A percentile compares a stretch with the other conserved stretches of the same genome.
Conservation (phyloP, 495 filamentous ascomycete genomes). For the Penicillium ochrochloron region DNA sequence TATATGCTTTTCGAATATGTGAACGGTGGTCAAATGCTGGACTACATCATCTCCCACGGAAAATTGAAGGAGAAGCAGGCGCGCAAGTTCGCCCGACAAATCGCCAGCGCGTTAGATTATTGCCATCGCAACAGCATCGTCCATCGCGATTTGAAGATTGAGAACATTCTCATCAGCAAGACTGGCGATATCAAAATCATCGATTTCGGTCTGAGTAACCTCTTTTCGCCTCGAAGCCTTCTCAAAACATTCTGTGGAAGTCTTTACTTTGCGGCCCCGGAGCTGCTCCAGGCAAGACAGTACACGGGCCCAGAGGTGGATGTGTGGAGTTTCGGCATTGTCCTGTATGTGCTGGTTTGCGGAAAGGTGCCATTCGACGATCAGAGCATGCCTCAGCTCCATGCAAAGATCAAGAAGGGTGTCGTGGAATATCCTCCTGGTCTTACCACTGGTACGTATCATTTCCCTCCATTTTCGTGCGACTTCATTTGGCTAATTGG, state of each 20-base stretch:
- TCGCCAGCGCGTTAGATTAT: slow-evolving; percentile 97
- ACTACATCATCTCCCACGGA: slow-evolving; percentile 99
- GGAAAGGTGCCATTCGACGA: slow-evolving; percentile 99
- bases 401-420: slow-evolving; percentile 99
- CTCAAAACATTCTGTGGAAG: slow-evolving; percentile 98
- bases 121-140: slow-evolving; percentile 99
- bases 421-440: slow-evolving; percentile 94
- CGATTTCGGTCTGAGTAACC: slow-evolving; percentile 96
- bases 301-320: slow-evolving; percentile 98
- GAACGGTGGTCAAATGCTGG: slow-evolving; percentile 98
- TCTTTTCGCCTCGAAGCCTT: slow-evolving; percentile 84
- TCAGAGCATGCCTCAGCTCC: slow-evolving; percentile 97
- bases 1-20: slow-evolving; percentile 99
- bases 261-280: slow-evolving; percentile 96
- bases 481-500: neutral
- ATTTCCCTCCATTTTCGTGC: neutral
- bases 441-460: slow-evolving; percentile 76
- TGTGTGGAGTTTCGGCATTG: slow-evolving; percentile 98
- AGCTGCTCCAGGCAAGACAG: slow-evolving; percentile 88
- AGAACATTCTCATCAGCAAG: slow-evolving; percentile 99
- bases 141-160: slow-evolving; percentile 96
- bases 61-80: slow-evolving; percentile 98
- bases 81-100: slow-evolving; percentile 95
- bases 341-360: slow-evolving; percentile 97
- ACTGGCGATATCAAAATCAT: slow-evolving; percentile 99